Conservation (phyloP, 495 filamentous ascomycete genomes). For the Tuber umbilicatum region DNA sequence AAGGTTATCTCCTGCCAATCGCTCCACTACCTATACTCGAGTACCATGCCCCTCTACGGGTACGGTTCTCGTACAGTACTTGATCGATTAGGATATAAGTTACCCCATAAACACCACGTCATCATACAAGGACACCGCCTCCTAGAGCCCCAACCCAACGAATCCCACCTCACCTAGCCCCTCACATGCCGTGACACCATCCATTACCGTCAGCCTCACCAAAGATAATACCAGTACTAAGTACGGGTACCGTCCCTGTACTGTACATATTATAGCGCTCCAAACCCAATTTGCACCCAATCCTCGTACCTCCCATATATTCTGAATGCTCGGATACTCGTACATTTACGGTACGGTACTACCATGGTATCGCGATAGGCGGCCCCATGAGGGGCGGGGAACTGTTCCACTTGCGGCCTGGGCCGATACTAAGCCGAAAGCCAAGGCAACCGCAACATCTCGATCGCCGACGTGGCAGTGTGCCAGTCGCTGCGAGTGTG, state of each 20-base stretch:
- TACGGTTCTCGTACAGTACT: not conserved
- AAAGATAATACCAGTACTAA: too few species aligned
- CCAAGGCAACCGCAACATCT: not conserved
- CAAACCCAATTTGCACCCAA: not conserved
- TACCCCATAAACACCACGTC: not conserved
- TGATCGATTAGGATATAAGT: not conserved
- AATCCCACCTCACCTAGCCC: not conserved
- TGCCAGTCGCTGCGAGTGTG: not conserved
- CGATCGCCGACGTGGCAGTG: not conserved
- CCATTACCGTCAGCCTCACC: not conserved
- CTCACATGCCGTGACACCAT: not conserved
- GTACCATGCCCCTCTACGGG: not conserved
- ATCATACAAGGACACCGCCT: not conserved
- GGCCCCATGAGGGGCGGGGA: not conserved
- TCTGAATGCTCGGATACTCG: not conserved
- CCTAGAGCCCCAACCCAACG: not conserved
- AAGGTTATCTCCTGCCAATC: not conserved
- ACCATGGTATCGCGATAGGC: not conserved
- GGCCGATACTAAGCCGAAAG: not conserved
- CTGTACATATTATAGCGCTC: too few species aligned
- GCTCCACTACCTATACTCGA: not conserved
- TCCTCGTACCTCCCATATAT: not conserved
- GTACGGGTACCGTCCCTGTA: too few species aligned
- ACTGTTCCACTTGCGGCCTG: not conserved
- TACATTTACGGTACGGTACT: too few species aligned